A percentile compares a stretch with the other conserved stretches of the same genome.
Evolutionary conservation across 2,329 filamentous ascomycete genomes (phyloP).

Genomic region (Exophiala sp.): DNA sequence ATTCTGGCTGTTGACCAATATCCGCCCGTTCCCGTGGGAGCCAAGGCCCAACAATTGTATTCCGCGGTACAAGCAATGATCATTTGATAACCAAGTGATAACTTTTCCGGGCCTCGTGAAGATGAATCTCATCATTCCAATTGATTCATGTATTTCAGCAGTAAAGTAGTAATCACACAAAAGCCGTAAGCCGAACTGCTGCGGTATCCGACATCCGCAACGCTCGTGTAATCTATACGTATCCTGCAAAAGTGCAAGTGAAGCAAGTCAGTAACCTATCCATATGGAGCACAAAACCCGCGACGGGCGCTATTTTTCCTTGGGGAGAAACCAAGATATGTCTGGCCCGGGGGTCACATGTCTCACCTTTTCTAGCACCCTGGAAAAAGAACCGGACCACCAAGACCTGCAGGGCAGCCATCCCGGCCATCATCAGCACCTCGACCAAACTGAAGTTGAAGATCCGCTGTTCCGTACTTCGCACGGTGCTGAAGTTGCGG

Average conservation of each 20-base stretch:
- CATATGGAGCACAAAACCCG: neutral
- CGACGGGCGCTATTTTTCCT: too few relatives aligned
- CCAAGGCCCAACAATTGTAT: too few relatives aligned
- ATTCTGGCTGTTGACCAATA: too few relatives aligned
- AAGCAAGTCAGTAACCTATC: neutral
- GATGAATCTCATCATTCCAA: neutral
- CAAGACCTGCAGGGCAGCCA: slow-evolving; percentile 95
- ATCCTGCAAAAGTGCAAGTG: slow-evolving; percentile 7
- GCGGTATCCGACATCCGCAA: neutral
- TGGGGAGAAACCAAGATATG: neutral
- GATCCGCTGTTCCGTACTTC: slow-evolving; percentile 90
- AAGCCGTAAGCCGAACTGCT: neutral
- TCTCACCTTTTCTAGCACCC: slow-evolving; percentile 59
- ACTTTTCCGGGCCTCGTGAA: neutral
- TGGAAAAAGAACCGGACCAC: slow-evolving; percentile 99
- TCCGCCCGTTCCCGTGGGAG: too few relatives aligned
- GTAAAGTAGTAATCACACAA: neutral
- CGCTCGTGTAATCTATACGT: slow-evolving; percentile 10
- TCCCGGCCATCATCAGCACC: slow-evolving; percentile 81
- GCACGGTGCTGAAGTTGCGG: slow-evolving; percentile 95
- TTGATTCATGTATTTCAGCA: neutral
- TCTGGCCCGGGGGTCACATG: neutral
- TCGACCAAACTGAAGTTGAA: slow-evolving; percentile 97
- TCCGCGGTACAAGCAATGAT: too few relatives aligned
- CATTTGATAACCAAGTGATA: too few relatives aligned